Percentiles rank a stretch among this genome's conserved stretches.
Conservation (phyloP, 371 early-diverging fungal species). For the Blakeslea trispora region DNA sequence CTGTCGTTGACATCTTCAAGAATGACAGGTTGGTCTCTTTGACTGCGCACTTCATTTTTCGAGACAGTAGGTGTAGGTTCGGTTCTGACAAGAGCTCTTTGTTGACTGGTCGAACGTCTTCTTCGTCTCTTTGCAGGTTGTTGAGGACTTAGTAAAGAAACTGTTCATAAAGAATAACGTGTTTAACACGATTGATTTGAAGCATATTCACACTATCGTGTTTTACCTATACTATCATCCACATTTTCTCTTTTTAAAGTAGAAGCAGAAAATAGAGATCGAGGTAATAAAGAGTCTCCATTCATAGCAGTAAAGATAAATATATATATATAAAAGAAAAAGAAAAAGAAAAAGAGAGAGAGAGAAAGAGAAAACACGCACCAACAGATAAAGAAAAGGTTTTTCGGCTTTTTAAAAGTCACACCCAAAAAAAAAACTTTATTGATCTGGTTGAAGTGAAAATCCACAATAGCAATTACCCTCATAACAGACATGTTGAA, state of each 20-base stretch:
- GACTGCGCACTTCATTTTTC: not conserved
- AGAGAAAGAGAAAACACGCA: no score
- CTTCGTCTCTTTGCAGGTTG: not conserved
- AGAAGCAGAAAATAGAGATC: slow-evolving; percentile 26
- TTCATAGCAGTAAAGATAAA: not conserved
- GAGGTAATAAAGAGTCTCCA: slow-evolving; percentile 16
- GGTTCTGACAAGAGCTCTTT: no score
- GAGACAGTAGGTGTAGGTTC: not conserved
- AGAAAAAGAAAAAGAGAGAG: not conserved
- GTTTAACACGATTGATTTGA: not conserved
- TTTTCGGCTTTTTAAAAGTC: no score
- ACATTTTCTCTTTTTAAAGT: slow-evolving; percentile 23
- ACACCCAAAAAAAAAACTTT: no score
- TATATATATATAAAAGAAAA: not conserved
- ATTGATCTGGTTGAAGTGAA: slow-evolving; percentile 6
- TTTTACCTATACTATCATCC: slow-evolving; percentile 4
- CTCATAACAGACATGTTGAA: slow-evolving; percentile 15
- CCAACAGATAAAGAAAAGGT: no score
- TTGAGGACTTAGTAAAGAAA: not conserved
- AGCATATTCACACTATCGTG: not conserved
- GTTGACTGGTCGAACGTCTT: not conserved
- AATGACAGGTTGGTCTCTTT: not conserved
- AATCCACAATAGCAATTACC: slow-evolving; percentile 21
- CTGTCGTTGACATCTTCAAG: not conserved
- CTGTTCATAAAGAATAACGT: not conserved